Percentiles rank a stretch among this genome's conserved stretches.
Conservation (phyloP, 805 yeast genomes). For the Cephaloascus fragrans region DNA sequence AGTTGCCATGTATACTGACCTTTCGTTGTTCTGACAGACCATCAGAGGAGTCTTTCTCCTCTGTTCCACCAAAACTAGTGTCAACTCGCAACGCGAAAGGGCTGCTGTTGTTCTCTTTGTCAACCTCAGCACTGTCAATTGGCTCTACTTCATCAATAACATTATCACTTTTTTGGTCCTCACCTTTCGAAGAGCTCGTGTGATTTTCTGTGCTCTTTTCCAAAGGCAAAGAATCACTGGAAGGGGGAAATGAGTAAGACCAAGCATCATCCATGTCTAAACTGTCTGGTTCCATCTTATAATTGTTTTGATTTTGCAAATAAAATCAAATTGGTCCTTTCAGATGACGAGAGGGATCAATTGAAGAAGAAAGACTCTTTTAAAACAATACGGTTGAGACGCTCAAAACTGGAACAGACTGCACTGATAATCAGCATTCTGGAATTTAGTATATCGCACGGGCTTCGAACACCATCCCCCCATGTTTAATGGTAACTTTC, state of each 20-base stretch:
- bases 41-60: not conserved
- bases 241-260: conserved; percentile 28
- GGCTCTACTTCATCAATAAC: not conserved
- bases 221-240: conserved; percentile 18
- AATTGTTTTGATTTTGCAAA: no score
- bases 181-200: no score
- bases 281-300: not conserved
- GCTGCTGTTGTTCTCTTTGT: not conserved
- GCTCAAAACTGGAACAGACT: no score
- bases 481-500: no score
- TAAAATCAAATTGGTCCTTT: no score
- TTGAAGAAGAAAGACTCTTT: no score
- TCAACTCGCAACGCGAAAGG: not conserved
- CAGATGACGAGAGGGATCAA: no score
- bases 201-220: not conserved
- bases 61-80: not conserved
- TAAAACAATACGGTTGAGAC: no score
- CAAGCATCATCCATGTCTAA: conserved; percentile 24
- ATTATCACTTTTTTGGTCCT: not conserved
- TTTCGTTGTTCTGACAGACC: not conserved
- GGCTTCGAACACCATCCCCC: no score
- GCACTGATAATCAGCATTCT: no score
- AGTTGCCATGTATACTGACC: not conserved
- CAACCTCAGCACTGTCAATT: not conserved
- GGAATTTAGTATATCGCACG: no score